Base-by-base conservation (phyloP, 2,329 filamentous ascomycete species). In the Pseudocercospora ulei region DNA sequence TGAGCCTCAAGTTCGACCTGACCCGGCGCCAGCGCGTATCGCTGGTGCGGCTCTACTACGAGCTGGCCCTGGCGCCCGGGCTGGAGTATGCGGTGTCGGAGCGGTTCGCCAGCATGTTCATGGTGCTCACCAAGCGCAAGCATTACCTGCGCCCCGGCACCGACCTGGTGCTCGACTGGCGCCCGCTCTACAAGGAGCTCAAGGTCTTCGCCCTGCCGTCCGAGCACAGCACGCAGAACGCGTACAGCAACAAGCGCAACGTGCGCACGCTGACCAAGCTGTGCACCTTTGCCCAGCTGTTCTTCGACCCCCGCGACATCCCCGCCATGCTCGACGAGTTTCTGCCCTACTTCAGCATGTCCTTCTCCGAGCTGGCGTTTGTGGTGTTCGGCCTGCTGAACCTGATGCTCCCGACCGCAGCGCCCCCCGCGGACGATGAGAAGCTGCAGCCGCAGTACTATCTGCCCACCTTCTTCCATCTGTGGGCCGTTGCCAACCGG, bases 1-100 rank as follows among this genome's bases (percentile, higher is more conserved):
- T 98, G 50, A 82, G 81, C 38, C 76, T 98, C 63, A 98, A 98
- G 70, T 98, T 98, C 59, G 88, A 98, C 65, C 85, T 94, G 59
- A 84, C 85, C 31, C 77, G 83, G 54, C 79, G 81, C 58, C 78
- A 87, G 51, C 75, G 92, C 41, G 78, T 86, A 33, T 84, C 76
- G 62, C 74, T 98, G 18, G 82, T 90, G 18, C 82, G 80, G 65
- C 71, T 98, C 23, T 98, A 95, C 66, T 98, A 94, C 64, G 86
- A 94, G 65, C 79, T 98, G 43, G 74, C 85, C 3, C 71, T 98
- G 44, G 84, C 90, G 17, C 90, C 88, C 0, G 90, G 92, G 3
- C 71, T 98, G 39, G 88, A 96, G 56, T 73, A 75, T 35, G 72
- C 72, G 43, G 78, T 87, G 5, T 75, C 85, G 3, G 92, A 98